Conservation (phyloP, 306 rosid species). For the Echinosophora koreensis region DNA sequence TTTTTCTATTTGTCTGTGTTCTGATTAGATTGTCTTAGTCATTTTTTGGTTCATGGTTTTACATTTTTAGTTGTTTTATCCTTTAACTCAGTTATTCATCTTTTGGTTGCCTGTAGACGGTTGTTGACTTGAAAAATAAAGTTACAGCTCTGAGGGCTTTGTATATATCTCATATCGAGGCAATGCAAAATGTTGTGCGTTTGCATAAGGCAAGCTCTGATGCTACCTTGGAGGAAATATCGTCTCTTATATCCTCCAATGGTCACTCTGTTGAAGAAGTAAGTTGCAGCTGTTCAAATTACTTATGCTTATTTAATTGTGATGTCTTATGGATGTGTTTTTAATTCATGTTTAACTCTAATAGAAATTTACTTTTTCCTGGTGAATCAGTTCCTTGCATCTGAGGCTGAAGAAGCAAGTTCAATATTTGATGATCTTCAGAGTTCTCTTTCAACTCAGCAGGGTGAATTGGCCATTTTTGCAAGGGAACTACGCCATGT, state of each 20-base stretch:
- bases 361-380: background rate
- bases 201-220: slow-evolving; percentile 83
- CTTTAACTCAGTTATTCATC: slow-evolving; percentile 2
- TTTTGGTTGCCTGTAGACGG: slow-evolving; percentile 57
- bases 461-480: slow-evolving; percentile 71
- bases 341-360: slow-evolving; percentile 15
- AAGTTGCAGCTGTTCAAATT: slow-evolving; percentile 37
- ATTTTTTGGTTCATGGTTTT: slow-evolving; percentile 9
- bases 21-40: background rate
- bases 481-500: slow-evolving; percentile 85
- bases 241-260: slow-evolving; percentile 69
- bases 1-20: background rate
- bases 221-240: slow-evolving; percentile 77
- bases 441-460: slow-evolving; percentile 74
- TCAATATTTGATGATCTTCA: slow-evolving; percentile 76
- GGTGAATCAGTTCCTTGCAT: slow-evolving; percentile 72
- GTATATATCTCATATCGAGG: slow-evolving; percentile 80
- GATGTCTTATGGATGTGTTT: background rate
- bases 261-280: slow-evolving; percentile 79
- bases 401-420: slow-evolving; percentile 65
- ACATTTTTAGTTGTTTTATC: background rate
- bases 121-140: slow-evolving; percentile 69
- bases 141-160: slow-evolving; percentile 65
- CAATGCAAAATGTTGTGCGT: slow-evolving; percentile 87
- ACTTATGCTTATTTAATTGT: background rate